A percentile compares a stretch with the other conserved stretches of the same genome.
phyloP scores from a whole-genome alignment of 139 green algal species.

The Edaphochlamys debaryana region DNA sequence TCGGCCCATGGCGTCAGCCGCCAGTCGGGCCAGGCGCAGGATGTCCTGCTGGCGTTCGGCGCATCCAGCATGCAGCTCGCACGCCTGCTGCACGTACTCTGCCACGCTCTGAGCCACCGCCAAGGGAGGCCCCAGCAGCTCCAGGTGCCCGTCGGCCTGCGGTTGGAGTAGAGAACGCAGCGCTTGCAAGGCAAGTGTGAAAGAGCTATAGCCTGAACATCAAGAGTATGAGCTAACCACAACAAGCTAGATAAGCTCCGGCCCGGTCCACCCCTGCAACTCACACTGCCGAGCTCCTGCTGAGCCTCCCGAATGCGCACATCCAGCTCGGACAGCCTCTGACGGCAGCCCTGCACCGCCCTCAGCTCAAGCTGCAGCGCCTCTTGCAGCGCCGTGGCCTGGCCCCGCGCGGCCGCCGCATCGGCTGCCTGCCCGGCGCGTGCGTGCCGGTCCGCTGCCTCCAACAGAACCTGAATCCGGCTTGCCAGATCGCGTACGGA shows the following conservation, averaged over 20 bases:
- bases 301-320: not conserved
- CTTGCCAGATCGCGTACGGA: not conserved
- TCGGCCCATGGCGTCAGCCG: not conserved
- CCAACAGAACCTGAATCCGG: slow-evolving; percentile 8
- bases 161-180: not conserved
- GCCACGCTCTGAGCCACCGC: slow-evolving; percentile 2
- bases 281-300: not conserved
- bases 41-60: slow-evolving; percentile 5
- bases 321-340: not conserved
- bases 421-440: slow-evolving; percentile 7
- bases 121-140: not conserved
- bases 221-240: too few relatives aligned
- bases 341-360: not conserved
- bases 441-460: slow-evolving; percentile 7
- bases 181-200: too few relatives aligned
- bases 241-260: too few relatives aligned
- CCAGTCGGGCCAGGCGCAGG: not conserved
- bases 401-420: not conserved
- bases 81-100: slow-evolving; percentile 15
- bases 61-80: not conserved
- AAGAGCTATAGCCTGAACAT: too few relatives aligned
- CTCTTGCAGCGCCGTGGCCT: slow-evolving; percentile 21
- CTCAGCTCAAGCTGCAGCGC: slow-evolving; percentile 8
- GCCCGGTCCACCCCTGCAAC: not conserved
- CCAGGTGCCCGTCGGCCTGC: slow-evolving; percentile 5